Conservation (phyloP, 495 filamentous ascomycete species). For the Rhizodiscina lignyota region DNA sequence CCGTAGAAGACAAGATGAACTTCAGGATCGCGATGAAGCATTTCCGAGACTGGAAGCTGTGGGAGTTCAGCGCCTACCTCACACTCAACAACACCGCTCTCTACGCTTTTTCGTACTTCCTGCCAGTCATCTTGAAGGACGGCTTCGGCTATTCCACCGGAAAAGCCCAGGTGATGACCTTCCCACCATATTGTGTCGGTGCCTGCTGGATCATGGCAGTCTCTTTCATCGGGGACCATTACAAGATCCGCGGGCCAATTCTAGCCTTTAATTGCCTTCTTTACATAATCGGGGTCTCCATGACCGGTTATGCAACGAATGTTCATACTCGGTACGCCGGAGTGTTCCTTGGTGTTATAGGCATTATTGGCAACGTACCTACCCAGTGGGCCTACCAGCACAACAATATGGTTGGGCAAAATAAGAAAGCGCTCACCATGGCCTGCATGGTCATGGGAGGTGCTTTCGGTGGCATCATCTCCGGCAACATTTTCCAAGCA, state of each 20-base stretch:
- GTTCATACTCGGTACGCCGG: neutral
- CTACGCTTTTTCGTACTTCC: slow-evolving; percentile 1
- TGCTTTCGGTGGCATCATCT: neutral
- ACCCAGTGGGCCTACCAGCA: slow-evolving; percentile 1
- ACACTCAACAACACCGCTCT: neutral
- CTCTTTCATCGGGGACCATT: neutral
- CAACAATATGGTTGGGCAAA: slow-evolving; percentile 1
- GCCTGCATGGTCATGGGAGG: neutral
- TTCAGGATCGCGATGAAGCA: neutral
- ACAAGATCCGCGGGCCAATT: neutral
- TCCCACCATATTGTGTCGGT: slow-evolving; percentile 1
- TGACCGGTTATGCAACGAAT: neutral
- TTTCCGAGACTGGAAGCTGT: slow-evolving; percentile 2
- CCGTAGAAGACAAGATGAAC: neutral
- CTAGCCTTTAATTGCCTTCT: neutral
- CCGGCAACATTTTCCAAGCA: slow-evolving; percentile 1
- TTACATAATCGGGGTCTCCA: neutral
- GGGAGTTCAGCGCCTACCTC: slow-evolving; percentile 1
- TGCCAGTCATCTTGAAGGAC: slow-evolving; percentile 3
- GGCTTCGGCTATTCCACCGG: slow-evolving; percentile 3
- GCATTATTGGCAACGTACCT: neutral
- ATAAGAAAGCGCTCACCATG: neutral
- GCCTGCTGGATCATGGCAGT: neutral
- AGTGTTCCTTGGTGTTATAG: neutral
- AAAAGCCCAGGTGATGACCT: neutral